Evolutionary conservation across 768 basidiomycete species (phyloP).

Genomic region (Galerina sulciceps): DNA sequence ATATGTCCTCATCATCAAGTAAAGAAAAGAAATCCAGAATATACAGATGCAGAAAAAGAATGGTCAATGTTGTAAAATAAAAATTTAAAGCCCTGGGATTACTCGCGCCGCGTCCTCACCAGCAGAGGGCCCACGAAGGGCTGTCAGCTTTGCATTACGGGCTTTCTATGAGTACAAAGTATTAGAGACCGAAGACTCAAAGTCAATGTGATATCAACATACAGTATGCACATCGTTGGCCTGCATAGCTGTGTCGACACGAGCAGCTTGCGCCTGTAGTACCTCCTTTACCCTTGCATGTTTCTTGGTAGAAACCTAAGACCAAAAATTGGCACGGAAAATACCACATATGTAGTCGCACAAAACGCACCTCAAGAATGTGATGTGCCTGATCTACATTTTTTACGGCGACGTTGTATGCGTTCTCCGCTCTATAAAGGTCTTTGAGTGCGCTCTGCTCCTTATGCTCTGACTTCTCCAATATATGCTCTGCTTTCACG

Average conservation of each 20-base stretch:
- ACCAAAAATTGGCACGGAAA: not conserved
- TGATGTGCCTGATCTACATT: conserved; percentile 45
- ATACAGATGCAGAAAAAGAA: no score
- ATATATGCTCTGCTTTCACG: conserved; percentile 14
- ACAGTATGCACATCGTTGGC: conserved; percentile 24
- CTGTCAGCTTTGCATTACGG: conserved; percentile 8
- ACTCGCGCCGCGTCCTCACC: conserved; percentile 1
- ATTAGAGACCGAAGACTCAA: not conserved
- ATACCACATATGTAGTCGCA: not conserved
- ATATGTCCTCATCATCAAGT: no score
- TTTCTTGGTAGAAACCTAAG: conserved; percentile 1
- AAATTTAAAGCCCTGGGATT: not conserved
- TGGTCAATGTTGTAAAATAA: no score
- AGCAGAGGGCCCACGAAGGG: conserved; percentile 10
- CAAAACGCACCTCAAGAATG: conserved; percentile 42
- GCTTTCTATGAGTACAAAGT: not conserved
- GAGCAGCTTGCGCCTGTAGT: conserved; percentile 8
- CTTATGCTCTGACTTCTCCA: conserved; percentile 49
- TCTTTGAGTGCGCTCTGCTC: conserved; percentile 56
- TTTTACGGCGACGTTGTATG: conserved; percentile 53
- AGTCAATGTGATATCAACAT: not conserved
- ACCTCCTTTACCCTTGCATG: conserved; percentile 7
- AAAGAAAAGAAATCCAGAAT: no score
- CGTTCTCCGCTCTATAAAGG: conserved; percentile 55
- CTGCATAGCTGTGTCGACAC: conserved; percentile 22